phyloP scores from a whole-genome alignment of 2,329 filamentous ascomycete genomes.

The Talaromyces pinophilus region DNA sequence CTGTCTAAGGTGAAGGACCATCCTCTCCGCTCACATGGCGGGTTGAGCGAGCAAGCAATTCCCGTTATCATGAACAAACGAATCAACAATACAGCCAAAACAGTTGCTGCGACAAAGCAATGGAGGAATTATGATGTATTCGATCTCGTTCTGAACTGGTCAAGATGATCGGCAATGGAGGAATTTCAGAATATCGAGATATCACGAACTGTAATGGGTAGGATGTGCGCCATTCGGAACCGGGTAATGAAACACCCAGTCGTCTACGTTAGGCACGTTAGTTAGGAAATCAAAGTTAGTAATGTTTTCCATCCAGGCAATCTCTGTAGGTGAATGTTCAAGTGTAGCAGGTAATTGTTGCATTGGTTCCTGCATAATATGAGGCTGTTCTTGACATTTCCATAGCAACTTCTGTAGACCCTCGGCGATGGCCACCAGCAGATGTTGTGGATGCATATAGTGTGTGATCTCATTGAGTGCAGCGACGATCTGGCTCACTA shows the following conservation, averaged over 20 bases:
- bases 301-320: constrained; percentile 32
- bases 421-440: constrained; percentile 32
- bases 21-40: constrained; percentile 45
- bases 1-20: constrained; percentile 37
- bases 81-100: constrained; percentile 18
- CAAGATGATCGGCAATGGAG: neutral
- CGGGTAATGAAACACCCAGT: constrained; percentile 29
- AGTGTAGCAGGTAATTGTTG: constrained; percentile 30
- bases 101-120: constrained; percentile 19
- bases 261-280: constrained; percentile 28
- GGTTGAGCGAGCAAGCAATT: constrained; percentile 43
- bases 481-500: constrained; percentile 28
- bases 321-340: constrained; percentile 34
- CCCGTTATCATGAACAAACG: constrained; percentile 40
- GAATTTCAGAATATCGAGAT: neutral
- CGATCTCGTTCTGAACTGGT: constrained; percentile 40
- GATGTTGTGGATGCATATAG: constrained; percentile 32
- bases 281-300: constrained; percentile 35
- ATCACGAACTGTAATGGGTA: constrained; percentile 11
- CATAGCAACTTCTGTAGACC: constrained; percentile 31
- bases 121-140: constrained; percentile 47
- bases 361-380: constrained; percentile 22
- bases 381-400: constrained; percentile 26
- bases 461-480: constrained; percentile 29
- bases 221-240: constrained; percentile 5